Percentiles rank a stretch among this genome's conserved stretches.
phyloP scores from a whole-genome alignment of 129 eudicot genomes.

The Gnaphalium uliginosum region DNA sequence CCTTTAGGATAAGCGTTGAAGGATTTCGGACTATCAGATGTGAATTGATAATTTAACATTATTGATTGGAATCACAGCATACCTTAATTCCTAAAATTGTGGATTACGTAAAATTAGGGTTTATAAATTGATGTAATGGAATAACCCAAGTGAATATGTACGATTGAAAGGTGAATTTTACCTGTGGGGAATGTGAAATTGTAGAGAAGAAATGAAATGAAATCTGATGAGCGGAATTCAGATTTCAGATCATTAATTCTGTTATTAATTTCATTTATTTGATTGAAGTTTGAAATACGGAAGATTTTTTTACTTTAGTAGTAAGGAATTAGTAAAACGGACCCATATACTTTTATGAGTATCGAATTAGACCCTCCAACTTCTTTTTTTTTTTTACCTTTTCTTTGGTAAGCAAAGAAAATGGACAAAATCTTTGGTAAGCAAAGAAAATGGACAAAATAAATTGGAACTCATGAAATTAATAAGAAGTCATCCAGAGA shows the following conservation, averaged over 20 bases:
- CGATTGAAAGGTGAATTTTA: neutral
- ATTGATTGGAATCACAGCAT: slow-evolving; percentile 19
- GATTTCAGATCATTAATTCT: neutral
- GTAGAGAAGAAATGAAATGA: neutral
- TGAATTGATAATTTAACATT: slow-evolving; percentile 61
- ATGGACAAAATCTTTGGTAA: no score
- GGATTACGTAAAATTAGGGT: neutral
- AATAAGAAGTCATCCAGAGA: no score
- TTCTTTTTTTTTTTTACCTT: no score
- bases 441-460: no score
- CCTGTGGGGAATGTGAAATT: neutral
- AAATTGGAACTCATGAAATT: no score
- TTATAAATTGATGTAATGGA: neutral
- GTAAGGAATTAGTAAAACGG: no score
- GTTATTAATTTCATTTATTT: neutral
- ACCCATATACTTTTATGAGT: no score
- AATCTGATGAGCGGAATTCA: neutral
- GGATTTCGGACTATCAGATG: slow-evolving; percentile 69
- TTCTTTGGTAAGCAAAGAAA: no score
- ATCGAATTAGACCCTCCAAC: no score
- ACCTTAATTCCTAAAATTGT: neutral
- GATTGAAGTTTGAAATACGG: no score
- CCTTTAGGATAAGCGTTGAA: slow-evolving; percentile 82
- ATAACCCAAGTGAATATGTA: no score
- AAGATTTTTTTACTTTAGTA: no score